Conservation (phyloP, 345 rosid species). For the Brassica rapa region DNA sequence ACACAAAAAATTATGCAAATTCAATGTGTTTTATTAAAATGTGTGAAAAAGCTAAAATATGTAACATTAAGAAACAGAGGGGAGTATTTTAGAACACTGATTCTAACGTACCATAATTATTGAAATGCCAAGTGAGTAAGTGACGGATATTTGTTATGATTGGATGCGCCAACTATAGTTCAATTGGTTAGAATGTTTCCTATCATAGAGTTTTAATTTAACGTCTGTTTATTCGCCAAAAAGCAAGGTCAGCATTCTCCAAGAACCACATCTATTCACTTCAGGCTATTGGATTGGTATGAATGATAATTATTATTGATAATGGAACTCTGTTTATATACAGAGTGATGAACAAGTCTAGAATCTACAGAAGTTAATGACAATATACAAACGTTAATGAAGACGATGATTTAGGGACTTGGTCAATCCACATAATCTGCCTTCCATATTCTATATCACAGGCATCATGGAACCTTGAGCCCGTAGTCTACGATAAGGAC, state of each 20-base stretch:
- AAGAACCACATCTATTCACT: constrained; percentile 42
- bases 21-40: no score
- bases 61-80: no score
- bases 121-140: background rate
- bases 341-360: background rate
- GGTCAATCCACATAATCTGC: background rate
- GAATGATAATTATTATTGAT: background rate
- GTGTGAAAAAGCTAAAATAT: no score
- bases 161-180: background rate
- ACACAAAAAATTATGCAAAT: no score
- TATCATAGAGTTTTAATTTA: background rate
- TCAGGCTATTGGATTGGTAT: background rate
- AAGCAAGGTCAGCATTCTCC: constrained; percentile 48
- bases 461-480: constrained; percentile 43
- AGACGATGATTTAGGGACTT: background rate
- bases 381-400: background rate
- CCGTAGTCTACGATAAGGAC: constrained; percentile 27
- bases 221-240: background rate
- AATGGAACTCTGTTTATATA: background rate
- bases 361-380: background rate
- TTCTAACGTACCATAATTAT: background rate
- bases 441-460: background rate
- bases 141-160: background rate
- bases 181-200: background rate
- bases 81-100: no score